A percentile compares a stretch with the other conserved stretches of the same genome.
Evolutionary conservation across 345 rosid species (phyloP).

Genomic region (Murraya koenigii): DNA sequence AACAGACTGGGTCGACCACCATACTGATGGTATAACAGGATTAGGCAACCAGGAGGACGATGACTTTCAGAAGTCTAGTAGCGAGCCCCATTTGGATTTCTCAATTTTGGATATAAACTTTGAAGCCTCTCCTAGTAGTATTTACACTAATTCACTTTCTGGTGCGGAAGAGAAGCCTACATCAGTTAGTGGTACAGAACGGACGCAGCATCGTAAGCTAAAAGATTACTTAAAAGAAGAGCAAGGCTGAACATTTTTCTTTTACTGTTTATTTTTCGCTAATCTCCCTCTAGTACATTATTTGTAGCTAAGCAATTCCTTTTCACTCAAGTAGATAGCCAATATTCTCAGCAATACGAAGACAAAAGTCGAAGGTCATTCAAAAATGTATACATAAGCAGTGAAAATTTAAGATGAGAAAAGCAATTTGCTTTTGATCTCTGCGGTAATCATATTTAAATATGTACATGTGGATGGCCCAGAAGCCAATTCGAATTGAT

Average conservation of each 20-base stretch:
- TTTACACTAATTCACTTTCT: not conserved
- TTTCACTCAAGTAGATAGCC: too few species aligned
- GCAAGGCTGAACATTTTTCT: not conserved
- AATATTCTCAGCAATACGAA: too few species aligned
- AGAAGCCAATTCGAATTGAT: too few species aligned
- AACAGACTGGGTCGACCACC: conserved; percentile 13
- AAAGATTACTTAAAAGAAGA: conserved; percentile 26
- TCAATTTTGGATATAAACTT: not conserved
- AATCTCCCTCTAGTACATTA: too few species aligned
- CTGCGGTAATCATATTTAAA: not conserved
- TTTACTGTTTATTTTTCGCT: not conserved
- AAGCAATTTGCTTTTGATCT: not conserved
- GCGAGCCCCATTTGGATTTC: conserved; percentile 1
- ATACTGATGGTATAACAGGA: conserved; percentile 3
- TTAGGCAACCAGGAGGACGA: conserved; percentile 4
- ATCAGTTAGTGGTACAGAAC: not conserved
- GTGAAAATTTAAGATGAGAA: not conserved
- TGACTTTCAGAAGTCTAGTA: not conserved
- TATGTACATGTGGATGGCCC: conserved; percentile 1
- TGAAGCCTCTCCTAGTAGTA: not conserved
- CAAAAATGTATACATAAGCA: not conserved
- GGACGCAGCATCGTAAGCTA: conserved; percentile 10
- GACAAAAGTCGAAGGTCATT: too few species aligned
- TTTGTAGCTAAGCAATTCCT: too few species aligned
- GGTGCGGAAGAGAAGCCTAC: not conserved